Conservation (phyloP, 148 eudicot species). For the Vaccinium macrocarpon region DNA sequence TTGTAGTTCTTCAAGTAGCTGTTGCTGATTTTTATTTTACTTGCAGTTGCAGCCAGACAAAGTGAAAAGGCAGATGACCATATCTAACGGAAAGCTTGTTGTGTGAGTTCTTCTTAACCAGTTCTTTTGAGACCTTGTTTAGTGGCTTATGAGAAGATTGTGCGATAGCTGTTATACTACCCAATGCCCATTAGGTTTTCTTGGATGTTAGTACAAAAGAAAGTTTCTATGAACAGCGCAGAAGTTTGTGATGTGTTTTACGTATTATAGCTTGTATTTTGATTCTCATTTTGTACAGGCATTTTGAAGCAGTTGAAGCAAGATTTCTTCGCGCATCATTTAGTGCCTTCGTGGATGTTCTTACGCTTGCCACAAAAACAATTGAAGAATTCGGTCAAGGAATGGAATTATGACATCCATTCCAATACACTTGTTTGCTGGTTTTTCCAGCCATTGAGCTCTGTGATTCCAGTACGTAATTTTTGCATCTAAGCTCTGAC, state of each 20-base stretch:
- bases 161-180: neutral
- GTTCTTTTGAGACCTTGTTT: neutral
- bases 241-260: neutral
- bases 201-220: neutral
- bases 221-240: neutral
- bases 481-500: neutral
- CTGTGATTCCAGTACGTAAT: neutral
- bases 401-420: conserved; percentile 24
- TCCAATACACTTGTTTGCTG: neutral
- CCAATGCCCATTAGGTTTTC: neutral
- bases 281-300: conserved; percentile 39
- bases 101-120: conserved; percentile 50
- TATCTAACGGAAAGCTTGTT: conserved; percentile 69
- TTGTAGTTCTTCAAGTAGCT: neutral
- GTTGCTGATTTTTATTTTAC: conserved; percentile 1
- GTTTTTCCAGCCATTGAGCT: neutral
- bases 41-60: conserved; percentile 89
- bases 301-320: conserved; percentile 90
- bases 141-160: neutral
- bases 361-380: conserved; percentile 77
- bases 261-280: neutral
- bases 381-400: conserved; percentile 70
- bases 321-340: conserved; percentile 94
- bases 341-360: conserved; percentile 76
- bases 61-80: conserved; percentile 76